These are phyloP conservation scores for Termitomyces sp. DNA, from an alignment of 768 basidiomycete species.

Conservation along the genomic window DNA sequence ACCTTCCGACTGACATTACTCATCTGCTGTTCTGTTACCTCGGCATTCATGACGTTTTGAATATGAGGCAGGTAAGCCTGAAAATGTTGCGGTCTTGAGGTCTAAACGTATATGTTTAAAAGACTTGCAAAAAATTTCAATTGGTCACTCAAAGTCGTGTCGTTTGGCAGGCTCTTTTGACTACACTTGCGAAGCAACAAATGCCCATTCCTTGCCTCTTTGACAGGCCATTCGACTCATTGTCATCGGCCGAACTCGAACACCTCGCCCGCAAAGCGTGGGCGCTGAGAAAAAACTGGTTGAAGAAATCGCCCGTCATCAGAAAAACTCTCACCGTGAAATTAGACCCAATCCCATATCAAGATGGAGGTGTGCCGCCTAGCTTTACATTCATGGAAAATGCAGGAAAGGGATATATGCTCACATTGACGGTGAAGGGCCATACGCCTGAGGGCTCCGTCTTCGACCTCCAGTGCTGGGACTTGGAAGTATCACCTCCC, in stretches of 20 bases:
- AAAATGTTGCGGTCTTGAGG: neutral
- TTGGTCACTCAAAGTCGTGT: conserved; percentile 39
- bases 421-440: conserved; percentile 34
- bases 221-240: conserved; percentile 23
- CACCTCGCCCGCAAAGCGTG: conserved; percentile 32
- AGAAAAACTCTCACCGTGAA: conserved; percentile 16
- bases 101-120: neutral
- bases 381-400: conserved; percentile 42
- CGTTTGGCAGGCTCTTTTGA: conserved; percentile 47
- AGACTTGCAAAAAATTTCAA: conserved; percentile 45
- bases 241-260: conserved; percentile 44
- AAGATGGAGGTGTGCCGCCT: conserved; percentile 32
- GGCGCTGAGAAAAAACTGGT: conserved; percentile 46
- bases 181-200: conserved; percentile 31
- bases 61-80: conserved; percentile 42
- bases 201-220: conserved; percentile 42
- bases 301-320: conserved; percentile 29
- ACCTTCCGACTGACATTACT: conserved; percentile 46
- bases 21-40: conserved; percentile 38
- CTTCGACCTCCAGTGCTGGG: conserved; percentile 54
- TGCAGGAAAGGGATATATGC: conserved; percentile 35
- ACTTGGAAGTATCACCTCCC: conserved; percentile 29
- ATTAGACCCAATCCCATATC: conserved; percentile 18
- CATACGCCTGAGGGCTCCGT: conserved; percentile 14
- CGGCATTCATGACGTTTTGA: conserved; percentile 34